Conservation (phyloP, 2,329 filamentous ascomycete species). For the Diaporthe sp. region DNA sequence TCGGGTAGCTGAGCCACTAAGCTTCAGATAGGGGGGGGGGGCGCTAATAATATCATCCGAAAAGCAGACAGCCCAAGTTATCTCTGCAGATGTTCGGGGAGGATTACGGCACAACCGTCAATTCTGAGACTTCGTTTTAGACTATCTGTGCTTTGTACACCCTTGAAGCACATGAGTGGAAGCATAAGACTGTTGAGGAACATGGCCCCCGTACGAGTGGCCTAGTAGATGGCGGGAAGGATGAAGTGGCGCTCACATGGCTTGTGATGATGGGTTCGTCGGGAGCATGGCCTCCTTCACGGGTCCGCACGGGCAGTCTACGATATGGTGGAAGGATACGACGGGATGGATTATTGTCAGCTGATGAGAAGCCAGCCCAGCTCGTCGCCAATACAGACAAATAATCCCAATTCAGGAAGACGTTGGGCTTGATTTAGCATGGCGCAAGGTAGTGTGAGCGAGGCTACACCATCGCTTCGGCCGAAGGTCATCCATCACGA, state of each 20-base stretch:
- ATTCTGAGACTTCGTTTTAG: no score
- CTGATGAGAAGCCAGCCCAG: not conserved
- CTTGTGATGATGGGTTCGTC: no score
- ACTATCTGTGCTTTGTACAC: no score
- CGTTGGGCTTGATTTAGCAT: not conserved
- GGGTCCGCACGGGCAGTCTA: not conserved
- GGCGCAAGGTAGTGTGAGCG: not conserved
- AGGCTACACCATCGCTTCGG: not conserved
- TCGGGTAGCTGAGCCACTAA: not conserved
- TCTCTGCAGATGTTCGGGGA: not conserved
- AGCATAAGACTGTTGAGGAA: not conserved
- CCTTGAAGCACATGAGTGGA: no score
- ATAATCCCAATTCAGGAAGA: not conserved
- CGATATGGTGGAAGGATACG: not conserved
- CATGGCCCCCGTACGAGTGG: not conserved
- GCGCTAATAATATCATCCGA: conserved; percentile 2
- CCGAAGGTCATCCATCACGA: not conserved
- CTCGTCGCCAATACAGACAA: not conserved
- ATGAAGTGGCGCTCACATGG: conserved; percentile 1
- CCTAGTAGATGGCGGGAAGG: not conserved
- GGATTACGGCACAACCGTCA: not conserved
- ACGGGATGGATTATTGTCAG: conserved; percentile 7
- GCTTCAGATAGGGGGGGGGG: not conserved
- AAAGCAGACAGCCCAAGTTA: not conserved
- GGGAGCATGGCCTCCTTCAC: not conserved